A percentile compares a stretch with the other conserved stretches of the same genome.
Evolutionary conservation across 2,329 filamentous ascomycete genomes (phyloP).

Genomic region (Diaporthe sp.): DNA sequence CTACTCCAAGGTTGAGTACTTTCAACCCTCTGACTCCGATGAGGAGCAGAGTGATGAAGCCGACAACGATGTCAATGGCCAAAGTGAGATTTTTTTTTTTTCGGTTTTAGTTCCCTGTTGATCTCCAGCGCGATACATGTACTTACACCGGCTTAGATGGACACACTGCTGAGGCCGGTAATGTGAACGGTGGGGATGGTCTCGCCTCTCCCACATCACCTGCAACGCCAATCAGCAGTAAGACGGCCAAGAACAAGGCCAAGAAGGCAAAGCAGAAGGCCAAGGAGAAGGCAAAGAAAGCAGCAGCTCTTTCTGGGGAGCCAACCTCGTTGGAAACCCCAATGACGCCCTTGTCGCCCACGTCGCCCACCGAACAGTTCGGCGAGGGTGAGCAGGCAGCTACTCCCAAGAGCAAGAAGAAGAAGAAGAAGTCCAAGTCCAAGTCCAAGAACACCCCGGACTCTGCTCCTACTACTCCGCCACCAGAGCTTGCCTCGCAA

Average conservation of each 20-base stretch:
- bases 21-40: slow-evolving; percentile 52
- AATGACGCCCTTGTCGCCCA: slow-evolving; percentile 29
- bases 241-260: slow-evolving; percentile 37
- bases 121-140: neutral
- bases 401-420: slow-evolving; percentile 34
- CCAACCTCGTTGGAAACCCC: slow-evolving; percentile 22
- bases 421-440: slow-evolving; percentile 36
- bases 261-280: slow-evolving; percentile 37
- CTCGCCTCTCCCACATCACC: slow-evolving; percentile 28
- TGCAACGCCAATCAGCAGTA: slow-evolving; percentile 31
- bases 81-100: slow-evolving; percentile 20
- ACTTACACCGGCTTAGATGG: slow-evolving; percentile 6
- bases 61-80: slow-evolving; percentile 32
- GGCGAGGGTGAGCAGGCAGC: slow-evolving; percentile 25
- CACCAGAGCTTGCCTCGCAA: slow-evolving; percentile 24
- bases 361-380: neutral
- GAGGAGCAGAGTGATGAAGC: slow-evolving; percentile 45
- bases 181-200: slow-evolving; percentile 33
- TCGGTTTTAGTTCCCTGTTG: neutral
- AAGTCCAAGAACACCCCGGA: slow-evolving; percentile 31
- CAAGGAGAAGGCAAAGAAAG: slow-evolving; percentile 37
- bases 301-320: slow-evolving; percentile 24
- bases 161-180: slow-evolving; percentile 10
- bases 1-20: slow-evolving; percentile 56
- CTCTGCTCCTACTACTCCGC: slow-evolving; percentile 17